A percentile compares a stretch with the other conserved stretches of the same genome.
These are phyloP conservation scores for Xylaria sp. DNA, from an alignment of 2,329 filamentous ascomycete species.

Conservation along the genomic window DNA sequence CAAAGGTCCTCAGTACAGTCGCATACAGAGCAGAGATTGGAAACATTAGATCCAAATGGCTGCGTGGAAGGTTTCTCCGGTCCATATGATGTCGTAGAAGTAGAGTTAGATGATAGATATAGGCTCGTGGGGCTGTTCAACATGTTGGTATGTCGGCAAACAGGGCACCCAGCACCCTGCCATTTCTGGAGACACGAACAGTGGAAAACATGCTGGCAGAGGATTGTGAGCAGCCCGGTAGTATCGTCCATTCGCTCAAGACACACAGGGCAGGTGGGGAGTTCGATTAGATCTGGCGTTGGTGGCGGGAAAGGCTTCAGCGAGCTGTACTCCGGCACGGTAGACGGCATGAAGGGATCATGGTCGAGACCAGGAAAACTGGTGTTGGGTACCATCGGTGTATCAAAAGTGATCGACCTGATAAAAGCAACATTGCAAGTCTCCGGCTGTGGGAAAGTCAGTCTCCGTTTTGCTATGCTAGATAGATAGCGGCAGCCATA, in stretches of 20 bases:
- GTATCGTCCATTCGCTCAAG: constrained; percentile 99
- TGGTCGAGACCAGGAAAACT: constrained; percentile 70
- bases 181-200: constrained; percentile 96
- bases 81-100: constrained; percentile 50
- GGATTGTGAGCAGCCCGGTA: constrained; percentile 91
- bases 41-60: constrained; percentile 67
- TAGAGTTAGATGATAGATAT: constrained; percentile 38
- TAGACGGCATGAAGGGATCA: constrained; percentile 69
- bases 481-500: constrained; percentile 53
- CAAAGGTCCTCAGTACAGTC: constrained; percentile 85
- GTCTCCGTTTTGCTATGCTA: constrained; percentile 33
- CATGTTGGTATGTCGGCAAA: constrained; percentile 85
- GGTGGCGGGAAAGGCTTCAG: constrained; percentile 70
- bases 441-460: constrained; percentile 71
- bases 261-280: constrained; percentile 96
- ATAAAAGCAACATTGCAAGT: constrained; percentile 96
- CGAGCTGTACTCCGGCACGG: constrained; percentile 52
- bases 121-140: constrained; percentile 42
- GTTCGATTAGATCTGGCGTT: constrained; percentile 86
- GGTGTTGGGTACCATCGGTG: constrained; percentile 59
- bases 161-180: constrained; percentile 92
- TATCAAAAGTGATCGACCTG: constrained; percentile 87
- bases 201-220: constrained; percentile 98
- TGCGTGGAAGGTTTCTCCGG: constrained; percentile 61
- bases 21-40: constrained; percentile 83